Base-by-base conservation (phyloP, 768 basidiomycete species). In the Xerocomellus dryophilus region DNA sequence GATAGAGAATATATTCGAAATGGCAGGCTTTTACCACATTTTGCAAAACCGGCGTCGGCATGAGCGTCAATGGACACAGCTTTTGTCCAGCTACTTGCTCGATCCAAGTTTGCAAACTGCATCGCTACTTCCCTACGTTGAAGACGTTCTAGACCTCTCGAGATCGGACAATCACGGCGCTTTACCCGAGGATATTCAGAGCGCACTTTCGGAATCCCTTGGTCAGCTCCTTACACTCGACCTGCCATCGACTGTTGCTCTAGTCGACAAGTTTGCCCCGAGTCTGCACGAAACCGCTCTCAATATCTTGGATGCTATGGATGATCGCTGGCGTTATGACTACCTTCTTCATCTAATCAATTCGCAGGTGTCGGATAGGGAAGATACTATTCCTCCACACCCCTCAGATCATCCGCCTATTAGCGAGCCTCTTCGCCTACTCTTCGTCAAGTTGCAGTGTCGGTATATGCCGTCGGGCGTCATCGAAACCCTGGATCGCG, bases 11-110 rank as follows among this genome's bases (percentile, higher is more conserved):
- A 73, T 93, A 3, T 96, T 98, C 66, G 82, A 88, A 62, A 65
- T 74, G 10, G 94, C 96, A 1, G 86, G 91, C 0, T 99, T 99
- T 74, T 95, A 85, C 68, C 83, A 94, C 36, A 95, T 99, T 55
- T 76, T 99, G 23, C 85, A 93, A 39, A 77, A 81, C 9, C 87
- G 90, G 78, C 84, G 92, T 71, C 78, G 81, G 17, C 84, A 85
- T 46, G 90, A 95, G 43, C 78, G 73, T 21, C 77, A 81, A 56
- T 98, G 93, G 94, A 77, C 80, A 4, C 76, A 80, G 15, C 76
- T 98, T 34, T 71, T 96, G 25, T 74, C 78, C 44, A 86, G 90
- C 4, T 89, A 86, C 64, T 67, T 98, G 39, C 78, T 82, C 18
- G 95, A 98, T 69, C 77, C 83, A 3, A 81, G 84, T 42, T 69